phyloP scores from a whole-genome alignment of 176 grass and related monocot genomes.

The Carex scoparia region DNA sequence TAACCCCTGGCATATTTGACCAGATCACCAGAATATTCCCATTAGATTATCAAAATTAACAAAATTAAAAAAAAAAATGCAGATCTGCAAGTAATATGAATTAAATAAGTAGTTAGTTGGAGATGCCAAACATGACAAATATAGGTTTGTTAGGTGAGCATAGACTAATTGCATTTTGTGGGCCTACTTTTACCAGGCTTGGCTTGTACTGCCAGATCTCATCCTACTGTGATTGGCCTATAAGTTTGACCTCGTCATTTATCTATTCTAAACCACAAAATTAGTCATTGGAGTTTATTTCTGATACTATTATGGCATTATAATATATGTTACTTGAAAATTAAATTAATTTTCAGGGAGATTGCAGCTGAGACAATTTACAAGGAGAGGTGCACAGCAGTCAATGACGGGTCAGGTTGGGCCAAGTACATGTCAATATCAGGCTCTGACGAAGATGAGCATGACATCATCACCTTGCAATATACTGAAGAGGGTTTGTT shows the following conservation, averaged over 20 bases:
- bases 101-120: background rate
- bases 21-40: slow-evolving; percentile 9
- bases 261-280: background rate
- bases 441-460: slow-evolving; percentile 71
- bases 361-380: slow-evolving; percentile 82
- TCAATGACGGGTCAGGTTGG: slow-evolving; percentile 72
- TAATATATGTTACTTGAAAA: background rate
- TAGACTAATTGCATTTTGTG: background rate
- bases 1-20: slow-evolving; percentile 2
- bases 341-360: slow-evolving; percentile 44
- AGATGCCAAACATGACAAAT: slow-evolving; percentile 4
- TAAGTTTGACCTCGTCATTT: background rate
- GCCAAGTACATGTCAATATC: slow-evolving; percentile 95
- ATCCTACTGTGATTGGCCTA: background rate
- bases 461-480: slow-evolving; percentile 88
- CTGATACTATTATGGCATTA: background rate
- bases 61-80: background rate
- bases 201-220: background rate
- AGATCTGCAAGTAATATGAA: background rate
- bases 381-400: slow-evolving; percentile 64
- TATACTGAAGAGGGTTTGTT: slow-evolving; percentile 94
- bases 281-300: background rate
- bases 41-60: background rate
- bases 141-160: background rate
- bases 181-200: background rate